These are phyloP conservation scores for Chlorokybus atmophyticus DNA, from an alignment of 139 green algal species.

Conservation along the genomic window DNA sequence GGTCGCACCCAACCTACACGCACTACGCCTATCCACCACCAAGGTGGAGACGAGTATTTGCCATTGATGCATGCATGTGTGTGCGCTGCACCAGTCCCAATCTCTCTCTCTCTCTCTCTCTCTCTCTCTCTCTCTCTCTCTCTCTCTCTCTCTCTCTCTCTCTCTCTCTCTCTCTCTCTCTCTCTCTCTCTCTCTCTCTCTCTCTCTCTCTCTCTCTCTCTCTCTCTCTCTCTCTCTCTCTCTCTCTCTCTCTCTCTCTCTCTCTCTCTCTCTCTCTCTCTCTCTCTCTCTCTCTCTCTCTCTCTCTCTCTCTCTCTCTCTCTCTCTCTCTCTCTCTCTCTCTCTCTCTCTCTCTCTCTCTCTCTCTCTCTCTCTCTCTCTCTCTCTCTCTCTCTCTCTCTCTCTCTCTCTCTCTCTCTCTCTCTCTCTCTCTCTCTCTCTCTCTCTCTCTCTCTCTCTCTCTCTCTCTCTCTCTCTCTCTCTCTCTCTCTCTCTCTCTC, in stretches of 20 bases:
- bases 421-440: not conserved
- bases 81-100: no score
- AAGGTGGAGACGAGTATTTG: no score
- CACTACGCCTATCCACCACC: slow-evolving; percentile 15
- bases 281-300: not conserved
- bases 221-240: not conserved
- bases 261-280: not conserved
- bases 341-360: not conserved
- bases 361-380: not conserved
- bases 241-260: not conserved
- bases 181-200: slow-evolving; percentile 3
- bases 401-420: slow-evolving; percentile 1
- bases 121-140: slow-evolving; percentile 3
- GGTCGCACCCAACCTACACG: not conserved
- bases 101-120: slow-evolving; percentile 1
- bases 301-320: not conserved
- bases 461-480: not conserved
- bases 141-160: slow-evolving; percentile 3
- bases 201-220: not conserved
- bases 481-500: not conserved
- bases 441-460: not conserved
- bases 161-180: slow-evolving; percentile 3
- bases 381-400: not conserved
- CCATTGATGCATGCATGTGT: no score
- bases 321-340: not conserved